Percentiles rank a stretch among this genome's conserved stretches.
These are phyloP conservation scores for Saccharomycopsis synnaedendra DNA, from an alignment of 805 yeast genomes.

Conservation along the genomic window DNA sequence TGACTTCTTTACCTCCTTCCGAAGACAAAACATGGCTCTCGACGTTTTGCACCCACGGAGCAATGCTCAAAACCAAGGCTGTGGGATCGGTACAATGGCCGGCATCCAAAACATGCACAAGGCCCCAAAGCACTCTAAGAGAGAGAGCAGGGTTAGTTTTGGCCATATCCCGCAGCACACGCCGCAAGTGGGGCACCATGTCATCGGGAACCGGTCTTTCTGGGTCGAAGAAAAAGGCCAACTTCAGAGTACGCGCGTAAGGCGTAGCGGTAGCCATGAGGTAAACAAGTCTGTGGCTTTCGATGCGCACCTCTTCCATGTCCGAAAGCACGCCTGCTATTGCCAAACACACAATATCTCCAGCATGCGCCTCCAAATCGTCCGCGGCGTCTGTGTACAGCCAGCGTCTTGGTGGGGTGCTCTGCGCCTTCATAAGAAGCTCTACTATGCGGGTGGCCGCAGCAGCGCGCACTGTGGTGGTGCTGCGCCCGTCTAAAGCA, in stretches of 20 bases:
- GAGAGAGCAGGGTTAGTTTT: conserved; percentile 39
- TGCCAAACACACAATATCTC: conserved; percentile 8
- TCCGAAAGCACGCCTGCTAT: conserved; percentile 14
- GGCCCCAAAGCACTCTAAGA: conserved; percentile 34
- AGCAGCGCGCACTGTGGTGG: not conserved
- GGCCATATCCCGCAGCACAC: conserved; percentile 32
- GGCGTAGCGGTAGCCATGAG: conserved; percentile 27
- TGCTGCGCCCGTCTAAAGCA: not conserved
- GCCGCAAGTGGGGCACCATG: conserved; percentile 18
- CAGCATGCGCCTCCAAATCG: conserved; percentile 2
- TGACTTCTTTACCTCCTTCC: too few species aligned
- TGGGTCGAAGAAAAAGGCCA: not conserved
- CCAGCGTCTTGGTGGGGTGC: not conserved
- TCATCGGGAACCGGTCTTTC: not conserved
- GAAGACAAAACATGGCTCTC: too few species aligned
- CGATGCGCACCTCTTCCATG: conserved; percentile 21
- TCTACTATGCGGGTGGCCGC: not conserved
- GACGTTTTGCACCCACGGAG: too few species aligned
- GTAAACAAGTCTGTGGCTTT: conserved; percentile 1
- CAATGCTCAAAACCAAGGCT: too few species aligned
- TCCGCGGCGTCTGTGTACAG: not conserved
- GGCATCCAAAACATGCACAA: not conserved
- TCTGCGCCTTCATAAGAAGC: not conserved
- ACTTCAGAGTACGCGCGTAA: not conserved
- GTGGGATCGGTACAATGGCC: not conserved